phyloP scores from a whole-genome alignment of 163 green algal species.

The Chloromonas sp. region DNA sequence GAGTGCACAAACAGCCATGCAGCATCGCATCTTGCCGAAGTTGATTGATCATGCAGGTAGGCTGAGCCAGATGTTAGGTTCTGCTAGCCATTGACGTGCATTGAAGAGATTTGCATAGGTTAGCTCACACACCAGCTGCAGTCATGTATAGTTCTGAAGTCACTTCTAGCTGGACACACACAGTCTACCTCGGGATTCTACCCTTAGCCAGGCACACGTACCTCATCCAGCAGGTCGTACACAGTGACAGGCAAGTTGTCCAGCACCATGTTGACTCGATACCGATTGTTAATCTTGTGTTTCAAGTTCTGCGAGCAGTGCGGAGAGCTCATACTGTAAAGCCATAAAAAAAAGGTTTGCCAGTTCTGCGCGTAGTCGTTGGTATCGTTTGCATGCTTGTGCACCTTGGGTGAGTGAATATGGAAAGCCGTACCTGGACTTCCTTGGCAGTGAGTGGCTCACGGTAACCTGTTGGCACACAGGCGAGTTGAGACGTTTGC shows the following conservation, averaged over 20 bases:
- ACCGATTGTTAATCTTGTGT: constrained; percentile 78
- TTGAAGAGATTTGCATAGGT: too few species aligned
- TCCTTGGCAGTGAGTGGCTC: constrained; percentile 45
- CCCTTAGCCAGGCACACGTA: neutral
- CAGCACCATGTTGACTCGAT: constrained; percentile 88
- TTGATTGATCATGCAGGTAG: too few species aligned
- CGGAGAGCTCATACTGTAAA: neutral
- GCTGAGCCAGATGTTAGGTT: too few species aligned
- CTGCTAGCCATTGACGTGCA: too few species aligned
- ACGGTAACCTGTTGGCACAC: constrained; percentile 34
- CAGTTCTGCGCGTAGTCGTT: too few species aligned
- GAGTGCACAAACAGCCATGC: neutral
- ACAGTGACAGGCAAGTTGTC: constrained; percentile 94
- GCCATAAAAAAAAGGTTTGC: neutral
- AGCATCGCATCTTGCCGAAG: neutral
- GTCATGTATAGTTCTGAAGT: too few species aligned
- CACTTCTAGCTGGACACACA: too few species aligned
- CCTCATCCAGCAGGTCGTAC: constrained; percentile 71
- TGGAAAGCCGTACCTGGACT: constrained; percentile 37
- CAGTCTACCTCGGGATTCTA: too few species aligned
- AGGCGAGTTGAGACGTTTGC: constrained; percentile 32
- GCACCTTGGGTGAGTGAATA: neutral
- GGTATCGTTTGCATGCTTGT: neutral
- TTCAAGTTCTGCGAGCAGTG: constrained; percentile 56
- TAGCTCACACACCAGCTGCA: too few species aligned